Conservation (phyloP, 2,329 filamentous ascomycete species). For the Trichoderma cornu-damae region DNA sequence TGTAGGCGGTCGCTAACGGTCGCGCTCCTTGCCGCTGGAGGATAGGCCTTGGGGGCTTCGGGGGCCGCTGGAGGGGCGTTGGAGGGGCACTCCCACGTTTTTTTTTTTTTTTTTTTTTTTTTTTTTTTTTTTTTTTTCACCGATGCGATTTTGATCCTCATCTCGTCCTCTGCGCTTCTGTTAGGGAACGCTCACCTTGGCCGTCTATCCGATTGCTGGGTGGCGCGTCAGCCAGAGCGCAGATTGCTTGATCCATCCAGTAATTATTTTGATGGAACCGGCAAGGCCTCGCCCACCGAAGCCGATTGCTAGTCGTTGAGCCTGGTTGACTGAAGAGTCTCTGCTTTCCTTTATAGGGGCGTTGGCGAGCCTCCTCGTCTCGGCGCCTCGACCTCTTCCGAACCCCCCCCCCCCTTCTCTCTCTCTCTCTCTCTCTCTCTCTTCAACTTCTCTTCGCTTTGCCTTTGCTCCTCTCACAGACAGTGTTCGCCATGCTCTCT, state of each 20-base stretch:
- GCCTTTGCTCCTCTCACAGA: background rate
- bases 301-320: background rate
- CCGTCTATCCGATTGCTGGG: constrained; percentile 14
- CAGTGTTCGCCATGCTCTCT: constrained; percentile 23
- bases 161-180: too few relatives aligned
- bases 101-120: too few relatives aligned
- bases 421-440: background rate
- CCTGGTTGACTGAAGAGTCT: background rate
- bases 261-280: background rate
- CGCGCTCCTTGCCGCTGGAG: background rate
- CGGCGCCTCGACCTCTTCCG: too few relatives aligned
- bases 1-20: background rate
- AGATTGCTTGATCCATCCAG: background rate
- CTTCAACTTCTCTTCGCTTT: background rate
- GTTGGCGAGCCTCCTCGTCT: background rate
- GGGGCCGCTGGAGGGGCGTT: background rate
- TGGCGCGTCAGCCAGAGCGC: background rate
- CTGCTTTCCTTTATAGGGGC: constrained; percentile 2
- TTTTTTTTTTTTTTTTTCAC: too few relatives aligned
- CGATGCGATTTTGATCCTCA: too few relatives aligned
- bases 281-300: background rate
- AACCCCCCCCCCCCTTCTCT: background rate
- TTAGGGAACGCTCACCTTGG: background rate
- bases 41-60: background rate
- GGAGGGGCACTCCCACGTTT: background rate